Conservation (phyloP, 1,284 basidiomycete genomes). For the Malassezia pachydermatis region DNA sequence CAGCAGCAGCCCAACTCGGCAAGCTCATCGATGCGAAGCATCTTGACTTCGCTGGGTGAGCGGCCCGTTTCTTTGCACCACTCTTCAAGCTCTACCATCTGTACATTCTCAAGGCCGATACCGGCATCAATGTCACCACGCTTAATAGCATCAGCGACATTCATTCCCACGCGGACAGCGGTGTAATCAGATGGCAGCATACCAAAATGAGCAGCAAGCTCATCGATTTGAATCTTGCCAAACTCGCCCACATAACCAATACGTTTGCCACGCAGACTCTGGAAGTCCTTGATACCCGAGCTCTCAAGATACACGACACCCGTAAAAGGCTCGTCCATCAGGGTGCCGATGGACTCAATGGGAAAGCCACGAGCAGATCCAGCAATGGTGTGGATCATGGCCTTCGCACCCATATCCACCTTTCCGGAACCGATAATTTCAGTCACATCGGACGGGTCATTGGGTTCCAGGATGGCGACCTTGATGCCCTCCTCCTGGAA, state of each 20-base stretch:
- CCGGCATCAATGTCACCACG: constrained; percentile 49
- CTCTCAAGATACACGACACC: constrained; percentile 49
- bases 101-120: constrained; percentile 49
- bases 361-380: constrained; percentile 48
- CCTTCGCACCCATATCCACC: constrained; percentile 49
- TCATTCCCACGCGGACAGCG: constrained; percentile 50
- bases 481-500: constrained; percentile 48
- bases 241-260: constrained; percentile 51
- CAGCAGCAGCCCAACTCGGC: constrained; percentile 49
- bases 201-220: constrained; percentile 31
- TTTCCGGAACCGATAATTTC: constrained; percentile 48
- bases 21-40: constrained; percentile 49
- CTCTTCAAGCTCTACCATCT: constrained; percentile 48
- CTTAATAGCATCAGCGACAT: constrained; percentile 48
- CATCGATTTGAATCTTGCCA: constrained; percentile 48
- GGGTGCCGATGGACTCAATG: constrained; percentile 48
- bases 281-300: constrained; percentile 48
- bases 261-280: constrained; percentile 48
- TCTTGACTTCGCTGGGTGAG: constrained; percentile 48
- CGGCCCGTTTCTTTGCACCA: constrained; percentile 47
- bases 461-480: constrained; percentile 49
- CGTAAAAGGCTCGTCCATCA: constrained; percentile 50
- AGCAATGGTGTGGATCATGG: constrained; percentile 49
- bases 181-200: constrained; percentile 48
- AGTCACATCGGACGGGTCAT: constrained; percentile 42